These are phyloP conservation scores for Dactylellina haptotyla DNA, from an alignment of 2,329 filamentous ascomycete genomes.

Conservation along the genomic window DNA sequence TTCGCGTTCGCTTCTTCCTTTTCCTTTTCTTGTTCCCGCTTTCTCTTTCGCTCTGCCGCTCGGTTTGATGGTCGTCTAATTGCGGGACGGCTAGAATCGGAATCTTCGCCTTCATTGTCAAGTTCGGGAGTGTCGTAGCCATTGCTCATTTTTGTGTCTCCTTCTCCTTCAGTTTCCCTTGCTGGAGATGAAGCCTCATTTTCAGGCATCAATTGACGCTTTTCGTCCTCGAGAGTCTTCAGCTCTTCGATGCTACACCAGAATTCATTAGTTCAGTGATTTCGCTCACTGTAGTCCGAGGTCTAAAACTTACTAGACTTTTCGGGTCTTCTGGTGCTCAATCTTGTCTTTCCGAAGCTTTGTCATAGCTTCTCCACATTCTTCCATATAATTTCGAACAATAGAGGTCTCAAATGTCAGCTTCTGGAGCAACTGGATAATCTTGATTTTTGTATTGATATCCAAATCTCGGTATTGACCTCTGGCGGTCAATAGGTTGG, in stretches of 20 bases:
- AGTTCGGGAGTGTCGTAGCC: slow-evolving; percentile 46
- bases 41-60: slow-evolving; percentile 77
- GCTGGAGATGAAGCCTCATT: slow-evolving; percentile 74
- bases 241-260: slow-evolving; percentile 73
- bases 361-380: slow-evolving; percentile 94
- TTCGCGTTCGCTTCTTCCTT: slow-evolving; percentile 69
- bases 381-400: slow-evolving; percentile 87
- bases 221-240: slow-evolving; percentile 75
- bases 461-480: slow-evolving; percentile 79
- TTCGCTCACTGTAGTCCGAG: neutral
- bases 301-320: slow-evolving; percentile 66
- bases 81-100: slow-evolving; percentile 67
- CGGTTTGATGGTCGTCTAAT: slow-evolving; percentile 74
- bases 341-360: slow-evolving; percentile 95
- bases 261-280: slow-evolving; percentile 58
- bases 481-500: slow-evolving; percentile 77
- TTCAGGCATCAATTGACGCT: slow-evolving; percentile 77
- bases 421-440: slow-evolving; percentile 85
- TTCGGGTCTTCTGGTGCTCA: slow-evolving; percentile 83
- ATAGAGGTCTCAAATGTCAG: slow-evolving; percentile 86
- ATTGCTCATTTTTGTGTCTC: slow-evolving; percentile 66
- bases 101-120: slow-evolving; percentile 78
- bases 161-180: slow-evolving; percentile 69
- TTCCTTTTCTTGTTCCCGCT: slow-evolving; percentile 78
- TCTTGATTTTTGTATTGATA: slow-evolving; percentile 81